Percentiles rank a stretch among this genome's conserved stretches.
phyloP scores from a whole-genome alignment of 1,139 yeast species.

The Lodderomyces jiufengensis region DNA sequence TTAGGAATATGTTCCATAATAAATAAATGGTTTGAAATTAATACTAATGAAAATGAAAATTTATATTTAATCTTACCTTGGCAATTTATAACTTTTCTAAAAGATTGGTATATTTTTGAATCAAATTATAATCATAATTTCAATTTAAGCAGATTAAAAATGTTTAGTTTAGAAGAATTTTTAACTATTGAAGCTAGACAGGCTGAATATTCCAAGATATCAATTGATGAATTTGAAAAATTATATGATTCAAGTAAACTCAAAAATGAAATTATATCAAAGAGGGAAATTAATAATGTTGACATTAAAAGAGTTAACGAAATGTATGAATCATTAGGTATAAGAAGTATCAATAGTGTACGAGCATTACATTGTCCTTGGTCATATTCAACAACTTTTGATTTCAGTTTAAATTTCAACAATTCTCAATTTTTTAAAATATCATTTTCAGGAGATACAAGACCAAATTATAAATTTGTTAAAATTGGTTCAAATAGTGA shows the following conservation, averaged over 20 bases:
- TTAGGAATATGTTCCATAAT: constrained; percentile 74
- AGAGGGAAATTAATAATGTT: too few species aligned
- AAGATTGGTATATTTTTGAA: constrained; percentile 70
- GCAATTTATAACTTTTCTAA: constrained; percentile 64
- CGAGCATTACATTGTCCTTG: constrained; percentile 82
- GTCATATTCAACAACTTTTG: constrained; percentile 71
- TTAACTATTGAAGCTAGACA: constrained; percentile 18
- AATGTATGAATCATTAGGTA: constrained; percentile 26
- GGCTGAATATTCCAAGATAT: constrained; percentile 26
- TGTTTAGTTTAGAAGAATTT: constrained; percentile 69
- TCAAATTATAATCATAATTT: constrained; percentile 22
- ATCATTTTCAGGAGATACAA: constrained; percentile 92
- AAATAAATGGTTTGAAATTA: constrained; percentile 57
- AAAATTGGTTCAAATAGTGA: constrained; percentile 68
- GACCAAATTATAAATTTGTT: constrained; percentile 67
- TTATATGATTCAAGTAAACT: constrained; percentile 22
- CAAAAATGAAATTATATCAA: too few species aligned
- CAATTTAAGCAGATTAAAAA: constrained; percentile 43
- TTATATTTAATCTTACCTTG: constrained; percentile 70
- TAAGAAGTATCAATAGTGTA: constrained; percentile 49
- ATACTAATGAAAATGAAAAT: constrained; percentile 24
- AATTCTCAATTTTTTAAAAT: constrained; percentile 51
- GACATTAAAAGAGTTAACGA: constrained; percentile 15
- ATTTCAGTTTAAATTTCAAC: constrained; percentile 33
- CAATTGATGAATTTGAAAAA: constrained; percentile 32